Evolutionary conservation across 345 rosid genomes (phyloP).

Genomic region (Geranium rotundifolium): DNA sequence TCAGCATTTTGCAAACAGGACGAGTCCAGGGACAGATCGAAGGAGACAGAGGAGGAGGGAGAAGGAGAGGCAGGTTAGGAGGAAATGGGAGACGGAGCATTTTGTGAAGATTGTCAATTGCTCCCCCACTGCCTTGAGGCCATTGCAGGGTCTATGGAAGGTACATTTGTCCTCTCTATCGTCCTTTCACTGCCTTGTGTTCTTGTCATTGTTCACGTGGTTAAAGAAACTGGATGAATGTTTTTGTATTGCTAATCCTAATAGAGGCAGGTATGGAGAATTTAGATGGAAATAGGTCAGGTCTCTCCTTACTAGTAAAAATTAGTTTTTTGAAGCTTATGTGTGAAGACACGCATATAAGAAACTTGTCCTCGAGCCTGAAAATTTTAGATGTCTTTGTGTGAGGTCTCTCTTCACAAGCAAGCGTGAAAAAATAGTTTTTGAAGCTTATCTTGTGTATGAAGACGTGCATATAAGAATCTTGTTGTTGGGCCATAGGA

Average conservation of each 20-base stretch:
- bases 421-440: background rate
- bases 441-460: background rate
- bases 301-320: background rate
- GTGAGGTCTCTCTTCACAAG: too few relatives aligned
- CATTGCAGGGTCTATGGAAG: slow-evolving; percentile 93
- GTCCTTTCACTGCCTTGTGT: background rate
- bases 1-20: slow-evolving; percentile 63
- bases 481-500: too few relatives aligned
- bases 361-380: background rate
- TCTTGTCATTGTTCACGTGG: background rate
- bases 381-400: too few relatives aligned
- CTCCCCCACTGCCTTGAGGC: slow-evolving; percentile 52
- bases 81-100: slow-evolving; percentile 74
- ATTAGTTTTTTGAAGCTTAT: too few relatives aligned
- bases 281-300: background rate
- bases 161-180: slow-evolving; percentile 17
- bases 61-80: slow-evolving; percentile 58
- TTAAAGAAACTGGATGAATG: too few relatives aligned
- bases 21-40: slow-evolving; percentile 50
- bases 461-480: background rate
- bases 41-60: slow-evolving; percentile 77
- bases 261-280: too few relatives aligned
- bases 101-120: slow-evolving; percentile 63
- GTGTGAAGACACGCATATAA: background rate
- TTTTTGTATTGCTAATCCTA: too few relatives aligned